Percentiles rank a stretch among this genome's conserved stretches.
phyloP scores from a whole-genome alignment of 345 rosid genomes.

The Gossypium anomalum region DNA sequence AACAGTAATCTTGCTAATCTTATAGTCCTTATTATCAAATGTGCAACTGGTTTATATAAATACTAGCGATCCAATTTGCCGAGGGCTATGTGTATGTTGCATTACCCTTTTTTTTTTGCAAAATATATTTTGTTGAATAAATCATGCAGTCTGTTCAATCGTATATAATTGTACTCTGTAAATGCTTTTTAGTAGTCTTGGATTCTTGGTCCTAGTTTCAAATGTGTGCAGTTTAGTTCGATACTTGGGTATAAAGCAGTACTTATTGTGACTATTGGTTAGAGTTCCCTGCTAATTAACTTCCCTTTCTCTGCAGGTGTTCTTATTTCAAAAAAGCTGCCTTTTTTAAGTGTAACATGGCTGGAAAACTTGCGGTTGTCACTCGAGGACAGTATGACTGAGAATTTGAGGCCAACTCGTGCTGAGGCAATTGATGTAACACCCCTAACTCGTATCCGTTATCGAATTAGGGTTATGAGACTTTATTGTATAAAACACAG shows the following conservation, averaged over 20 bases:
- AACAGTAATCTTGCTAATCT: neutral
- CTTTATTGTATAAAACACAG: too few relatives aligned
- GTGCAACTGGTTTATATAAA: neutral
- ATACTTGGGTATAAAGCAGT: neutral
- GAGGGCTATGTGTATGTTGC: neutral
- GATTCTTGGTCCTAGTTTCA: neutral
- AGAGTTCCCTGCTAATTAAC: slow-evolving; percentile 13
- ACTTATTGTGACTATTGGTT: neutral
- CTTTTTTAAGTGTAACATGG: slow-evolving; percentile 94
- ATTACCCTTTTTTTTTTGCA: neutral
- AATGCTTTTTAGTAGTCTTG: neutral
- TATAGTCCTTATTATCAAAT: neutral
- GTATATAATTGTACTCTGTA: neutral
- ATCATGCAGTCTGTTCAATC: neutral
- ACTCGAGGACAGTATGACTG: slow-evolving; percentile 49
- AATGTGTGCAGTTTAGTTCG: neutral
- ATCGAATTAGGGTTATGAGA: too few relatives aligned
- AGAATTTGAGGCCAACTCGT: neutral
- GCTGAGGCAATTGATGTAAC: neutral
- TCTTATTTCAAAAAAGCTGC: slow-evolving; percentile 94
- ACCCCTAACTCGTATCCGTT: too few relatives aligned
- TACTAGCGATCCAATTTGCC: neutral
- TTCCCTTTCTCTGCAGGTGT: slow-evolving; percentile 51
- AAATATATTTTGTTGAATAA: neutral
- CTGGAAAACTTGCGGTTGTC: slow-evolving; percentile 89